Base-by-base conservation (phyloP, 1,284 basidiomycete species). In the Rhizoctonia solani region DNA sequence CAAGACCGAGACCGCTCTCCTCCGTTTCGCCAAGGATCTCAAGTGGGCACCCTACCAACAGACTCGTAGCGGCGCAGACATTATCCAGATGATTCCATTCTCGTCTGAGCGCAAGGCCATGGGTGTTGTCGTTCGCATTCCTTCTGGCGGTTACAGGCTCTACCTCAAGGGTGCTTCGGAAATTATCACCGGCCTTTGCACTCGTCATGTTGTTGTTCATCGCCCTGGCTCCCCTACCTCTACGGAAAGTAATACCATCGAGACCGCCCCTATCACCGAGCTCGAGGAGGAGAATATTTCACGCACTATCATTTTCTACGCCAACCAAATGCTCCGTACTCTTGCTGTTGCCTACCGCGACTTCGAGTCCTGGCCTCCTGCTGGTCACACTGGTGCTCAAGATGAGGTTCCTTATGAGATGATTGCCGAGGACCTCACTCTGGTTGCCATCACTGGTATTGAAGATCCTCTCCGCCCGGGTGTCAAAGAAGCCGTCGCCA, bases 151-250 rank as follows among this genome's bases (percentile, higher is more conserved):
- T n/a, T 88, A 83, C 75, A 85, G 96, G 46, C 77, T 95, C 11
- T 91, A 90, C 77, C 75, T 95, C 75, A 99, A 99, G 79, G 97
- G 97, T 53, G 96, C 97, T 4, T 90, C 88, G 72, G 96, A 99
- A 77, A 92, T 98, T 70, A 81, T 98, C 53, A 88, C 89, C 56
- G 90, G 87, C 79, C 82, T 84, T 69, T 95, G 92, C 76, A 82
- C 74, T 6, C 76, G 77, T 6, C 89, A 95, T 76, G 85, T 98
- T 69, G 84, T 90, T 44, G 88, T 94, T 54, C 70, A 70, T 54
- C 52, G 68, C 29, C 69, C 71, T 19, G 78, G 81, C 25, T 77
- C 76, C 8, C 71, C 70, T 1, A 72, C 74, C 54, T 21, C 72
- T 9, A 61, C 69, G 41, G 72, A 73, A 16, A 73, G 74, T 14